Evolutionary conservation across 768 basidiomycete species (phyloP), one percentile per base, ranked within the genome.

Genomic region (Strobilomyces dryophilus): DNA sequence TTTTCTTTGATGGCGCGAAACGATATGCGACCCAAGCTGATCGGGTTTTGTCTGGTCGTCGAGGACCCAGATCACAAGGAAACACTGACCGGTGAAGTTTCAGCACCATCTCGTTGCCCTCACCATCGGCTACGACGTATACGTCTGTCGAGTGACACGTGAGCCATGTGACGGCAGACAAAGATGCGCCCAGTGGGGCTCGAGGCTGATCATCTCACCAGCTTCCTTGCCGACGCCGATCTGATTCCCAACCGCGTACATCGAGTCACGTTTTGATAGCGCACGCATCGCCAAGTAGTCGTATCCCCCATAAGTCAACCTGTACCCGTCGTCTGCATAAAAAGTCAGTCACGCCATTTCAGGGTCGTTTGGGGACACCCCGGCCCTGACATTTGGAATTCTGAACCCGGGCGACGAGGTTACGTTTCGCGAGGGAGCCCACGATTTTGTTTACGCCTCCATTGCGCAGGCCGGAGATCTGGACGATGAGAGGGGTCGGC

Each of bases 181-280:
- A 15, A 46, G 12, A 31, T 10, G 8, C 40, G 31, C 45, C 32
- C 31, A 26, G 54, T 20, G 9, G 14, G 31, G n/a, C 14, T 26
- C 12, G 3, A 14, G 18, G 12, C 29, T 24, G 45, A 11, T 45
- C 27, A 31, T 17, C 80, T 52, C 53, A 87, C 95, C 95, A 47
- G 91, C 92, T 73, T 99, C 97, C 72, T 99, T 99, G 14, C 97
- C 97, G 27, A 97, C 95, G 29, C 97, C 97, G 63, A 99, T 95
- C 74, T 97, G 92, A 66, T 97, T 97, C 20, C 97, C 97, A 31
- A 99, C 92, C 21, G 92, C 91, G 60, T 87, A 75, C 73, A 99
- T 79, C 0, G 90, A 83, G 51, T 92, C 91, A 50, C 95, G 75
- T 67, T 94, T 93, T 1, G 91, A 93, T 68, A 98, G 75, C 3